Evolutionary conservation across 768 basidiomycete genomes (phyloP), one percentile per base, ranked within the genome.

Genomic region (Clitopilus hobsonii): DNA sequence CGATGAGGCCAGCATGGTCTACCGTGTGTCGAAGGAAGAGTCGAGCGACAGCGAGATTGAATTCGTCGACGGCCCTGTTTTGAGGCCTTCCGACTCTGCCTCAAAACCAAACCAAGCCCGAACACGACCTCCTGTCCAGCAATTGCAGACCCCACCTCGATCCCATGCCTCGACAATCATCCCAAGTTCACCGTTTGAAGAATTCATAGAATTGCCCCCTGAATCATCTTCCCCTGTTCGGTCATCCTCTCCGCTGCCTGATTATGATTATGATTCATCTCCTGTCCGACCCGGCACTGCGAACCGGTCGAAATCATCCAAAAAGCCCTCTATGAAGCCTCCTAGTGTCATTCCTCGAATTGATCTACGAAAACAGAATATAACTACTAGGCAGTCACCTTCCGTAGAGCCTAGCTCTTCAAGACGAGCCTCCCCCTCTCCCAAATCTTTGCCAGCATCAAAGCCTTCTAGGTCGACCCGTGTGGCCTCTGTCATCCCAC

Each of bases 101-200:
- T n/a, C n/a, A n/a, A n/a, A n/a, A n/a, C n/a, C n/a, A n/a, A 38
- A 27, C 36, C 5, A 10, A 20, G 26, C 10, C 11, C 38, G 13
- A 38, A 26, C 32, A 47, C 56, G 29, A 36, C 29, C 29, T 16
- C 8, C 38, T 49, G 49, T 28, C 10, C 56, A 38, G 14, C 76
- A 78, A 55, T 63, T 77, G 4, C 64, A 72, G 52, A 77, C 76
- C 2, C 77, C 76, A 29, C 77, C 78, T 8, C 66, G 61, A 45
- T 78, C 76, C 25, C 61, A 68, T 1, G 61, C 65, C 30, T 69
- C 67, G 26, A 65, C 67, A 20, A 54, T 57, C 28, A 59, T 64
- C 10, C 66, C 68, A 14, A 49, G 49, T 18, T 61, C 60, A 27
- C 62, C 64, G 10, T 38, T 52, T 2, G 64, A 62, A 45, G 41